Percentiles rank a stretch among this genome's conserved stretches.
Evolutionary conservation across 768 basidiomycete genomes (phyloP).

Genomic region (Kwoniella bestiolae): DNA sequence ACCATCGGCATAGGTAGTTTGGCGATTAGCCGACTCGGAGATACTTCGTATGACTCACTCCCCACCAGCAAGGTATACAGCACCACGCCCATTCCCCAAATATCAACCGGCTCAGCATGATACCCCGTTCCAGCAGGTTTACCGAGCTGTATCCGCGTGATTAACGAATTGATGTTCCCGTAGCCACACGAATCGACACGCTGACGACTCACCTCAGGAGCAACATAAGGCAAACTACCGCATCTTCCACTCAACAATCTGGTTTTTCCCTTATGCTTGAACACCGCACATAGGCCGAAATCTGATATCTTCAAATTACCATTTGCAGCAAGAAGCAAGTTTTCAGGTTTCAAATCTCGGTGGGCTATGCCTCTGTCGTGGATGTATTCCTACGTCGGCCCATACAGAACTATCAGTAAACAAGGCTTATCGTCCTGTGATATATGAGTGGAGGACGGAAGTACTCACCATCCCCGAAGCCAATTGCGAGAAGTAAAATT

Average conservation of each 20-base stretch:
- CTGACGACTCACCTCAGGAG: slow-evolving; percentile 73
- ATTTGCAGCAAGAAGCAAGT: slow-evolving; percentile 79
- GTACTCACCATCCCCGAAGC: slow-evolving; percentile 74
- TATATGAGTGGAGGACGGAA: background rate
- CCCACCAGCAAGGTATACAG: slow-evolving; percentile 87
- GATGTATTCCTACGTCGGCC: slow-evolving; percentile 71
- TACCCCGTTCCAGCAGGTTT: slow-evolving; percentile 66
- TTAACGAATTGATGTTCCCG: no score
- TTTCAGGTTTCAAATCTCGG: slow-evolving; percentile 96
- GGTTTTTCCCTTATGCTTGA: slow-evolving; percentile 81
- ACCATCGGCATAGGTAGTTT: no score
- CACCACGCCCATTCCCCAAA: slow-evolving; percentile 95
- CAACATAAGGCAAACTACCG: slow-evolving; percentile 91
- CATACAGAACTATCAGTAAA: no score
- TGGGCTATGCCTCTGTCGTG: slow-evolving; percentile 91
- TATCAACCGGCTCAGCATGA: slow-evolving; percentile 87
- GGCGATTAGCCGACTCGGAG: no score
- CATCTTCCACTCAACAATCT: slow-evolving; percentile 78
- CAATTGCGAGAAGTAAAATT: slow-evolving; percentile 86
- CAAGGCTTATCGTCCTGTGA: no score
- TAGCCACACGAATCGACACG: no score
- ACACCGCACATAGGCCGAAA: slow-evolving; percentile 91
- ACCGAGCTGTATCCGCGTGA: slow-evolving; percentile 67
- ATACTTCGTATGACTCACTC: no score
- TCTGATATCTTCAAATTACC: slow-evolving; percentile 91